Evolutionary conservation across 805 yeast species (phyloP), one percentile per base, ranked within the genome.

Genomic region (Cyberlindnera xylosilytica): DNA sequence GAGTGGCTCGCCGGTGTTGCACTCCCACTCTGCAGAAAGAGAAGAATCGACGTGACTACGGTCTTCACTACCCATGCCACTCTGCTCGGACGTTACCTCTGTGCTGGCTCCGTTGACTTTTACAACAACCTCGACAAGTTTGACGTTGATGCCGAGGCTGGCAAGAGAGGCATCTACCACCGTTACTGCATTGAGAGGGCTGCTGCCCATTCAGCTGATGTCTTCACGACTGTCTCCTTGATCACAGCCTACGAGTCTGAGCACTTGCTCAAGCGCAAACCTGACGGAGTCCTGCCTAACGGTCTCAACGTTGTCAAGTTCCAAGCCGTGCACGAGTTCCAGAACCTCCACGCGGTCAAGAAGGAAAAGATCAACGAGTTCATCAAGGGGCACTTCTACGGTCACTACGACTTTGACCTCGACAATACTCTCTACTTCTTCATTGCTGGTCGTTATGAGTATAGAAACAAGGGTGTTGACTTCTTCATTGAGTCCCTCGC

Each of bases 1-100:
- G 99, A 91, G 69, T 91, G 99, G 99, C 75, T 91, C 45, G 97
- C 99, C 2, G 97, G 98, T 54, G 89, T 93, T 35, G 96, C 96
- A 0, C 70, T 93, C 46, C 97, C 99, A 0, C 71, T 91, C 44
- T 89, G 97, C 63, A 74, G 96, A 57, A 87, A 87, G 64, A 80
- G 98, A 58, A 78, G 88, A 57, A 83, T 91, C 45, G 99, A 91
- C 58, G 89, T 88, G 46, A 88, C 96, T 45, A 90, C 99, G 20
- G 84, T 91, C 50, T 91, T 91, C 73, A 91, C 99, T 30, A 91
- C 99, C 18, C 99, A 91, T 65, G 99, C 99, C 3, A 91, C 99
- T 10, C 70, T 91, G 49, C 74, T 93, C 51, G 99, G 99, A 32
- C 79, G 99, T 54, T 91, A 91, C 62, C 68, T 91, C 49, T 91